These are phyloP conservation scores for Euphorbia peplus DNA, from an alignment of 345 rosid species.

Conservation along the genomic window DNA sequence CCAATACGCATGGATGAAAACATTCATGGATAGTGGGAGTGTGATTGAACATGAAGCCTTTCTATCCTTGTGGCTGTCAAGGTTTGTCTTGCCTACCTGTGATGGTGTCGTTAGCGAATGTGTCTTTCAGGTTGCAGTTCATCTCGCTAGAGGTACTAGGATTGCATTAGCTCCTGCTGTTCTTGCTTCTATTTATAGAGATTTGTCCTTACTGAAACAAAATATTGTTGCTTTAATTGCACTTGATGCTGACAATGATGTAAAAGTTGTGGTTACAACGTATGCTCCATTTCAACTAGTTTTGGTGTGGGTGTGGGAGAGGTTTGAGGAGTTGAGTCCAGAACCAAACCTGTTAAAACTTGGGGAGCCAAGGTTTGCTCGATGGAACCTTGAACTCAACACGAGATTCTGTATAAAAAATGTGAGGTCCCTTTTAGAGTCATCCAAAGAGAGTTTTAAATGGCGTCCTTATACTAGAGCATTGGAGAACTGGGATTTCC, in stretches of 20 bases:
- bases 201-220: constrained; percentile 39
- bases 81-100: constrained; percentile 36
- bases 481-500: constrained; percentile 22
- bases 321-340: constrained; percentile 31
- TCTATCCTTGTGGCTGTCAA: constrained; percentile 46
- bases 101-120: not conserved
- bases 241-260: constrained; percentile 26
- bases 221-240: constrained; percentile 22
- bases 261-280: constrained; percentile 6
- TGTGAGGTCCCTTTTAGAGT: constrained; percentile 22
- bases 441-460: constrained; percentile 28
- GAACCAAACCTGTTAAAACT: constrained; percentile 14
- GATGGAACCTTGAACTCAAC: too few species aligned
- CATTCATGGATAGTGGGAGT: constrained; percentile 36
- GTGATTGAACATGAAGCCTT: constrained; percentile 67
- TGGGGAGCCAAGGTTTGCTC: constrained; percentile 28
- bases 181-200: constrained; percentile 44
- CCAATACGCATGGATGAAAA: constrained; percentile 35
- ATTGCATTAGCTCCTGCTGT: constrained; percentile 56
- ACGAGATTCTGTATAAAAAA: too few species aligned
- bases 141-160: constrained; percentile 41
- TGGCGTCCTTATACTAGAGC: constrained; percentile 47
- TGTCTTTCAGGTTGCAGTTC: constrained; percentile 44
- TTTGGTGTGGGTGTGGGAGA: constrained; percentile 44
- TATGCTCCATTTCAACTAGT: constrained; percentile 44